Evolutionary conservation across 768 basidiomycete species (phyloP), one percentile per base, ranked within the genome.

Genomic region (Lenzites betulinus): DNA sequence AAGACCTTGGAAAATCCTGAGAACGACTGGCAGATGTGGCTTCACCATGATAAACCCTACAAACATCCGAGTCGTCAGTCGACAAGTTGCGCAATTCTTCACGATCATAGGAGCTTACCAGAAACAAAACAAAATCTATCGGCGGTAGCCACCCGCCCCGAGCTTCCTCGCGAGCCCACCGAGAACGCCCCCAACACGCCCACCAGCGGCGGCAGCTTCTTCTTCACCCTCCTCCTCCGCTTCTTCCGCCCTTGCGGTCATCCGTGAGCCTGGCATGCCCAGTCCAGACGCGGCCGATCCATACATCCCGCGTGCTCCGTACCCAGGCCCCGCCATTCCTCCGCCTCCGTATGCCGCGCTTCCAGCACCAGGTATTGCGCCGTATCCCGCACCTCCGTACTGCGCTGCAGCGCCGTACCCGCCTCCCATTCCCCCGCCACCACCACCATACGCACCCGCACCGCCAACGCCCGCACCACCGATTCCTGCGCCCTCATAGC

Each of bases 371-470:
- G 56, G 56, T 39, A 58, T 43, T 3, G 20, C 56, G 15, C 56
- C 56, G 8, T 58, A 58, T 3, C 39, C 56, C 13, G 48, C 38
- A 5, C 56, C 56, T 2, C 56, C 55, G 44, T 59, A 59, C 9
- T 33, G 30, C 30, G 42, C 9, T 3, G 23, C 30, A 12, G 22
- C 36, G 15, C 58, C 58, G 25, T 46, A 59, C 6, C 23, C 58
- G 4, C 42, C 33, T n/a, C 51, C 59, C 46, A 49, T 49, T 9
- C 36, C 58, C 13, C 22, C 20, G 35, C n/a, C n/a, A 44, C 13
- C 54, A 11, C 30, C n/a, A n/a, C n/a, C n/a, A n/a, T n/a, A n/a
- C n/a, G n/a, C n/a, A n/a, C n/a, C n/a, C n/a, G n/a, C n/a, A n/a
- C n/a, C n/a, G n/a, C n/a, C n/a, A n/a, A n/a, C 43, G 16, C 46